Percentiles rank a stretch among this genome's conserved stretches.
Conservation (phyloP, 495 filamentous ascomycete species). For the Chaetomium fimeti region DNA sequence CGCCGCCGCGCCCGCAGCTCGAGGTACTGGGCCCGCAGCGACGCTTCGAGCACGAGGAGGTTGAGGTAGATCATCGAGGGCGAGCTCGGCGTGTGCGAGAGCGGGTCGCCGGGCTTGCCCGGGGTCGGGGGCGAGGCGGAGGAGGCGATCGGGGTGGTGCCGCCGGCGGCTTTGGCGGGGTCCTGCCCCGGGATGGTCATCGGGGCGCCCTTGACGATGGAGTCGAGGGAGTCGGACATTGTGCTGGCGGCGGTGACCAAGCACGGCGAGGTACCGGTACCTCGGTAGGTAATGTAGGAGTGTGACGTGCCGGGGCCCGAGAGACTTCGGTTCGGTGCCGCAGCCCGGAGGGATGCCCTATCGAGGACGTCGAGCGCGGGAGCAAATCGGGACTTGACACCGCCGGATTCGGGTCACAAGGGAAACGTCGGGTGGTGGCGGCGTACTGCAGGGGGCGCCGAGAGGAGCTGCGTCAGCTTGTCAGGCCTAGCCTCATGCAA, state of each 20-base stretch:
- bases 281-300: background rate
- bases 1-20: conserved; percentile 81
- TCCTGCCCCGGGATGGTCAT: conserved; percentile 41
- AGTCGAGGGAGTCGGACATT: conserved; percentile 67
- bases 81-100: conserved; percentile 78
- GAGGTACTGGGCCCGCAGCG: conserved; percentile 88
- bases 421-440: background rate
- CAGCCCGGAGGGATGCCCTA: background rate
- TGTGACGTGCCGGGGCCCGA: background rate
- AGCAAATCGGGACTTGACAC: background rate
- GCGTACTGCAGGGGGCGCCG: background rate
- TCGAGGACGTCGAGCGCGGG: background rate
- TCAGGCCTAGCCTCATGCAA: background rate
- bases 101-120: conserved; percentile 63
- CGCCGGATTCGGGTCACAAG: background rate
- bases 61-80: conserved; percentile 98
- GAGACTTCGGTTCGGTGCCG: conserved; percentile 5
- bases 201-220: conserved; percentile 79
- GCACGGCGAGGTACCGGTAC: background rate
- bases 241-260: conserved; percentile 5
- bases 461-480: conserved; percentile 16
- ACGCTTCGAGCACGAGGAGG: conserved; percentile 93
- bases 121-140: conserved; percentile 38
- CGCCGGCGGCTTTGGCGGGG: conserved; percentile 33
- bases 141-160: conserved; percentile 42